Percentiles rank a stretch among this genome's conserved stretches.
These are phyloP conservation scores for Ballota nigra DNA, from an alignment of 257 asterid species.

Conservation along the genomic window DNA sequence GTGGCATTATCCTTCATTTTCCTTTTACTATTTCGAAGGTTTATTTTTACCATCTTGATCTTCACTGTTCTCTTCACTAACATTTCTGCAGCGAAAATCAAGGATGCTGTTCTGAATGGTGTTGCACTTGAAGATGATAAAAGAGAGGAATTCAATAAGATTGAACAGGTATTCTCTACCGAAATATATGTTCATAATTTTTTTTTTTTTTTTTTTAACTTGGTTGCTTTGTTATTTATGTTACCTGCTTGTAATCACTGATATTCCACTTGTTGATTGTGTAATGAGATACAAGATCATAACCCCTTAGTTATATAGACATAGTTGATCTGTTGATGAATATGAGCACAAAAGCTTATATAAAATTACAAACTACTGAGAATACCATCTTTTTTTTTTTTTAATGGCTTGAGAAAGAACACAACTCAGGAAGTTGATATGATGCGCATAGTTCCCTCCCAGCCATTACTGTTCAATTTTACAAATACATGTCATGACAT, in stretches of 20 bases:
- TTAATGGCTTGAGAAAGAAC: not conserved
- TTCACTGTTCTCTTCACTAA: conserved; percentile 19
- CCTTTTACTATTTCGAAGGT: not conserved
- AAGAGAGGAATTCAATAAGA: conserved; percentile 82
- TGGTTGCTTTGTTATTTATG: not conserved
- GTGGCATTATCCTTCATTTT: not conserved
- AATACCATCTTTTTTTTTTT: not conserved
- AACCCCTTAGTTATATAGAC: not conserved
- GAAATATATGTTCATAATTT: not conserved
- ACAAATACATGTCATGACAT: not conserved
- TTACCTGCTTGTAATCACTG: not conserved
- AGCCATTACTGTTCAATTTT: not conserved
- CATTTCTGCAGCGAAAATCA: conserved; percentile 67
- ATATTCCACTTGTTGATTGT: not conserved
- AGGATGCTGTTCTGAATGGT: conserved; percentile 92
- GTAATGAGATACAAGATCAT: not conserved
- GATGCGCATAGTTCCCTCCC: conserved; percentile 7
- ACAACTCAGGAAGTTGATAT: conserved; percentile 14
- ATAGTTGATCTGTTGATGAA: not conserved
- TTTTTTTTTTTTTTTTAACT: too few relatives aligned
- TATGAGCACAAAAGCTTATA: not conserved
- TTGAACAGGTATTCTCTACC: conserved; percentile 67
- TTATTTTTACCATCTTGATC: conserved; percentile 11
- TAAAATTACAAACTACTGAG: not conserved
- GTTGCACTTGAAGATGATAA: conserved; percentile 89